A percentile compares a stretch with the other conserved stretches of the same genome.
These are phyloP conservation scores for Brachypodium distachyon DNA, from an alignment of 202 grass and related monocot genomes.

Conservation along the genomic window DNA sequence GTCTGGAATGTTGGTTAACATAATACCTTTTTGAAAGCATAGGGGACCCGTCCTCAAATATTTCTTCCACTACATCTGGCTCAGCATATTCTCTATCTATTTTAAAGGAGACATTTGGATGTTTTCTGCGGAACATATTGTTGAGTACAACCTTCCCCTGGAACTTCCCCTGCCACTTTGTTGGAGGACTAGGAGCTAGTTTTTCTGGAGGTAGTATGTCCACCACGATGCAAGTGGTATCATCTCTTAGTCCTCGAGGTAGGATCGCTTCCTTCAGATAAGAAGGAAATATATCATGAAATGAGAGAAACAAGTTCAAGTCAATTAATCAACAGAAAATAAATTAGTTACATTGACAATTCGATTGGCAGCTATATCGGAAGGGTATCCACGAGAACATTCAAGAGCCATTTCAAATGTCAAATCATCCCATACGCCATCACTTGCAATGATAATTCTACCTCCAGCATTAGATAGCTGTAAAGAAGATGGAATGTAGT, in stretches of 20 bases:
- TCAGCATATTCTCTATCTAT: constrained; percentile 48
- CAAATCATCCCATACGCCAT: constrained; percentile 98
- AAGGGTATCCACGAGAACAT: constrained; percentile 62
- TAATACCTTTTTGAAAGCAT: constrained; percentile 56
- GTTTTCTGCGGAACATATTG: constrained; percentile 68
- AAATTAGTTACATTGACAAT: constrained; percentile 76
- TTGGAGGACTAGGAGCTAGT: constrained; percentile 28
- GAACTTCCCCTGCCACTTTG: constrained; percentile 57
- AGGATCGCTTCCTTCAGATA: constrained; percentile 68
- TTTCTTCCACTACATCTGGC: constrained; percentile 88
- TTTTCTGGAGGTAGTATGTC: constrained; percentile 85
- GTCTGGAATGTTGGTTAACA: neutral
- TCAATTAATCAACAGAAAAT: constrained; percentile 2
- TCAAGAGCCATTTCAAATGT: constrained; percentile 60
- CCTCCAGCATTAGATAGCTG: constrained; percentile 90
- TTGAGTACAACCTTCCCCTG: constrained; percentile 59
- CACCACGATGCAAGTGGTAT: constrained; percentile 96
- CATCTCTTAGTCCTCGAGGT: constrained; percentile 75
- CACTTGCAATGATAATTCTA: constrained; percentile 87
- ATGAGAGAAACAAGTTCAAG: constrained; percentile 3
- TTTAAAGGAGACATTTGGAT: constrained; percentile 24
- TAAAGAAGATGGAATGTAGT: constrained; percentile 5
- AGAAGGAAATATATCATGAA: neutral
- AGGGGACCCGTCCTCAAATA: constrained; percentile 92
- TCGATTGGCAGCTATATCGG: constrained; percentile 59